A percentile compares a stretch with the other conserved stretches of the same genome.
Conservation (phyloP, 2,329 filamentous ascomycete species). For the Lecanoromycetidae sp. region DNA sequence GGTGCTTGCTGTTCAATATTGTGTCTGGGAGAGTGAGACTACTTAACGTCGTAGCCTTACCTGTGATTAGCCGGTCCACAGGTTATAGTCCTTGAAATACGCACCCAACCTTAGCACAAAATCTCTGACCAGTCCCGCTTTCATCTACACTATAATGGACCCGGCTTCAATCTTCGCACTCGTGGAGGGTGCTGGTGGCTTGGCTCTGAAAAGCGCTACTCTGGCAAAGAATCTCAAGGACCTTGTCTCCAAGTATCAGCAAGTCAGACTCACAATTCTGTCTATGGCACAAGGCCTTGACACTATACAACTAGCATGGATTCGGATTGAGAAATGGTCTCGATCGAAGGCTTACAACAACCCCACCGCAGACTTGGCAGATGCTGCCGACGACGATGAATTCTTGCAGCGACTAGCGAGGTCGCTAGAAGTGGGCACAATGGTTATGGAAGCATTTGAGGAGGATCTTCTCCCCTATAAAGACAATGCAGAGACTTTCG, state of each 20-base stretch:
- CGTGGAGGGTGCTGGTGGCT: neutral
- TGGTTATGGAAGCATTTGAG: slow-evolving; percentile 5
- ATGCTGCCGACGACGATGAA: neutral
- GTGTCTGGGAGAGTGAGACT: too few relatives aligned
- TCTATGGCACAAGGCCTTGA: neutral
- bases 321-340: slow-evolving; percentile 1
- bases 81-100: too few relatives aligned
- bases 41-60: too few relatives aligned
- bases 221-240: neutral
- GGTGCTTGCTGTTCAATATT: too few relatives aligned
- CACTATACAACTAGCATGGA: neutral
- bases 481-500: neutral
- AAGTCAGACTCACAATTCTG: neutral
- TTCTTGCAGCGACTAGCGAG: neutral
- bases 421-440: neutral
- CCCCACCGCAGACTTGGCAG: neutral
- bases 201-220: neutral
- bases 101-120: too few relatives aligned
- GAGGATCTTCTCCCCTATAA: slow-evolving; percentile 1
- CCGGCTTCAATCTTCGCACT: neutral
- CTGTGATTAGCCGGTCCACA: too few relatives aligned
- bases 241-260: neutral
- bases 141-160: too few relatives aligned
- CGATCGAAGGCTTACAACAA: too few relatives aligned
- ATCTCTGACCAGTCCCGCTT: too few relatives aligned